A percentile compares a stretch with the other conserved stretches of the same genome.
Evolutionary conservation across 1,284 basidiomycete species (phyloP).

Genomic region (Xanthoconium separans): DNA sequence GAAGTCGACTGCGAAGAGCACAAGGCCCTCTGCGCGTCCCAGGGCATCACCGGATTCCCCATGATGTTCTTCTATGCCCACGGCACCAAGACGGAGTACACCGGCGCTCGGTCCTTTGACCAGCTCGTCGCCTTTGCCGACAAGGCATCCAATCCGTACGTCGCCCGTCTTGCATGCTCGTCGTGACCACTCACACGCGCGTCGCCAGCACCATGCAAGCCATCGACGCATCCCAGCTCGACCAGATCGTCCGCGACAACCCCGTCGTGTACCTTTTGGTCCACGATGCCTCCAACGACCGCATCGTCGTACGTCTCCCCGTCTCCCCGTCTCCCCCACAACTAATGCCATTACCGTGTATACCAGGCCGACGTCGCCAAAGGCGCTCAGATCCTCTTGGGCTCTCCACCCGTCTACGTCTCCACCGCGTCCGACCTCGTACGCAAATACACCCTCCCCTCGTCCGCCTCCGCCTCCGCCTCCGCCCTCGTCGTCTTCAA

Average conservation of each 20-base stretch:
- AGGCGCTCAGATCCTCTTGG: constrained; percentile 60
- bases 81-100: constrained; percentile 64
- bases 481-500: constrained; percentile 78
- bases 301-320: constrained; percentile 41
- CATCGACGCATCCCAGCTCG: constrained; percentile 54
- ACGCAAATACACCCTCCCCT: constrained; percentile 46
- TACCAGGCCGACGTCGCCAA: constrained; percentile 38
- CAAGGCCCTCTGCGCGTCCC: constrained; percentile 57
- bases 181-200: background rate
- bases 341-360: background rate
- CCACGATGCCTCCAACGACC: constrained; percentile 47
- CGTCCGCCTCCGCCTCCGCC: constrained; percentile 35
- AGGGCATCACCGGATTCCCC: constrained; percentile 78
- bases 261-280: constrained; percentile 76
- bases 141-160: constrained; percentile 65
- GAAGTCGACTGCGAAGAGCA: constrained; percentile 87
- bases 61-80: constrained; percentile 68
- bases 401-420: constrained; percentile 65
- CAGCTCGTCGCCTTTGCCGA: constrained; percentile 70
- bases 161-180: background rate
- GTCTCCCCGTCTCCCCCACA: background rate
- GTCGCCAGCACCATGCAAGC: constrained; percentile 40
- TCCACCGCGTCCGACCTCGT: constrained; percentile 50
- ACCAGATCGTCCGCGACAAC: constrained; percentile 50
- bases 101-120: constrained; percentile 64